Evolutionary conservation across 768 basidiomycete species (phyloP), one percentile per base, ranked within the genome.

Genomic region (Rhizopogon vulgaris): DNA sequence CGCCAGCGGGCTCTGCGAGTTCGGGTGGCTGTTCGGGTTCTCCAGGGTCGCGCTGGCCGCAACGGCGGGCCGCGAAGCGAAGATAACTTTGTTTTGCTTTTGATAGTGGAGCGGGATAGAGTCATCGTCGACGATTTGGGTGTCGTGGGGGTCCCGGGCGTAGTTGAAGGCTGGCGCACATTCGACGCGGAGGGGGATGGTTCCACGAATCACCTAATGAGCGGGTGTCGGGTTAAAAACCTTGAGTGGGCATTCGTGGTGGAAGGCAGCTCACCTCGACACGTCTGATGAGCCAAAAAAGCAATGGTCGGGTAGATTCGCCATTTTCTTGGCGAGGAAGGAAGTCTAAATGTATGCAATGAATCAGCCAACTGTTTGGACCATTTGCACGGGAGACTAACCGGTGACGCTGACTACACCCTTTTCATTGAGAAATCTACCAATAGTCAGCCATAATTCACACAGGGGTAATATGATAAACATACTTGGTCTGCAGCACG

Each of bases 101-200:
- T 56, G 56, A 5, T 49, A 69, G 27, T 69, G 58, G 32, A 22
- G 45, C 8, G 45, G 45, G 68, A 73, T 42, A 42, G 78, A 71
- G 61, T 75, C 58, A 60, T 85, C 82, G 15, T 71, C 61, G 49
- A 82, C 57, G 57, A 83, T 73, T 27, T 74, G 65, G 1, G 87
- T 87, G 7, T 74, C 79, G 67, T 98, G 95, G 2, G 73, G 45
- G 43, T 83, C 78, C 11, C 87, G 78, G 0, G 92, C 94, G 60
- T 99, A 99, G 68, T 96, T 86, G 81, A 99, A 99, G 0, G 94
- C 95, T 0, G 95, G 95, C 0, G 91, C 92, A 60, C 91, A 94
- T 71, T 98, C 90, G 68, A 97, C 78, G 52, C 81, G 76, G 49
- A 95, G 74, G 0, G 90, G 84, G 30, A 96, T 73, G 6, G 64